phyloP scores from a whole-genome alignment of 257 asterid genomes.

The Solanum sejunctum region DNA sequence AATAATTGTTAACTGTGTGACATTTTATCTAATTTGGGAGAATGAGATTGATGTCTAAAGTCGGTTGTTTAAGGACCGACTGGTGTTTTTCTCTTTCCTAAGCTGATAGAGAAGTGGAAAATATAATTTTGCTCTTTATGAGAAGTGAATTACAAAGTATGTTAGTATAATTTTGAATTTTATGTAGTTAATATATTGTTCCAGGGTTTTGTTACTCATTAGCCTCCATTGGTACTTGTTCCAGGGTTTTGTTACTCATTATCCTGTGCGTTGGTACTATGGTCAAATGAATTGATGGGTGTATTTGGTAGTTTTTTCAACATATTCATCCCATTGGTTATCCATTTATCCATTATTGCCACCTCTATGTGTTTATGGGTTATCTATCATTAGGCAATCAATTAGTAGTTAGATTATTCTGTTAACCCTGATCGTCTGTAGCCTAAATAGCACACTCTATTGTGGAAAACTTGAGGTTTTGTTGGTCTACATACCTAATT shows the following conservation, averaged over 20 bases:
- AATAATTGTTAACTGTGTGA: neutral
- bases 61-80: neutral
- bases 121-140: neutral
- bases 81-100: neutral
- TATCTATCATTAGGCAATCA: neutral
- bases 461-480: neutral
- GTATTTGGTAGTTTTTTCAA: neutral
- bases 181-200: neutral
- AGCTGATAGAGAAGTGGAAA: neutral
- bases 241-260: neutral
- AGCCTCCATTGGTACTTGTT: neutral
- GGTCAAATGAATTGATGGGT: neutral
- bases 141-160: neutral
- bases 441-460: neutral
- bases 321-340: neutral
- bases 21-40: neutral
- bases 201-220: neutral
- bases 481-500: neutral
- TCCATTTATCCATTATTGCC: neutral
- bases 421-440: neutral
- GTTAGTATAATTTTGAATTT: neutral
- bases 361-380: neutral
- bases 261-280: neutral
- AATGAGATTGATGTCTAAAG: neutral
- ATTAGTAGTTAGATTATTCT: neutral